Percentiles rank a stretch among this genome's conserved stretches.
Conservation (phyloP, 1,284 basidiomycete genomes). For the Ganoderma sp. region DNA sequence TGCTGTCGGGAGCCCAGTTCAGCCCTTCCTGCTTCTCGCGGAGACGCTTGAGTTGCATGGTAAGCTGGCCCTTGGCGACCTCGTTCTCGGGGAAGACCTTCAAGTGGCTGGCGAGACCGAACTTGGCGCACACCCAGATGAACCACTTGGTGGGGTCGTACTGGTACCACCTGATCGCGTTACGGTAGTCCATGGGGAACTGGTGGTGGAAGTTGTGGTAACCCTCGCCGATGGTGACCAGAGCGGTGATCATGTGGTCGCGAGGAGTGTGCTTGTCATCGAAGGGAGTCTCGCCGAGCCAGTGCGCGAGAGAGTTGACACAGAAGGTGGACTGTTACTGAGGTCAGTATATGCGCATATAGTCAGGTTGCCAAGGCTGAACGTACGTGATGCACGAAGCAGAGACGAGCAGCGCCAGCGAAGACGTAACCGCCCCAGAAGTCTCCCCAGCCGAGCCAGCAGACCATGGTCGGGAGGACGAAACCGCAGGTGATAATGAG, state of each 20-base stretch:
- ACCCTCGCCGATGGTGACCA: slow-evolving; percentile 90
- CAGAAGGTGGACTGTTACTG: slow-evolving; percentile 83
- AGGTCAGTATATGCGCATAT: slow-evolving; percentile 13
- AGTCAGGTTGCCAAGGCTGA: background rate
- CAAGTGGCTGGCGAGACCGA: slow-evolving; percentile 86
- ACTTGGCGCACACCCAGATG: slow-evolving; percentile 67
- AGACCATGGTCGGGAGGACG: slow-evolving; percentile 76
- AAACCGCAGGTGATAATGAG: slow-evolving; percentile 79
- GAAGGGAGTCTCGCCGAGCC: slow-evolving; percentile 90
- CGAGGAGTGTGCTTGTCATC: slow-evolving; percentile 96
- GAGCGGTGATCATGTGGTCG: slow-evolving; percentile 87
- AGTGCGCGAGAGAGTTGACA: slow-evolving; percentile 94
- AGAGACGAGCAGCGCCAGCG: slow-evolving; percentile 82
- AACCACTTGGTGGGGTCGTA: slow-evolving; percentile 94
- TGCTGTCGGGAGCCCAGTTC: slow-evolving; percentile 79
- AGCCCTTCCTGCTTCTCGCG: slow-evolving; percentile 74
- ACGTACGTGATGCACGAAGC: slow-evolving; percentile 89
- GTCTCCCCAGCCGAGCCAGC: slow-evolving; percentile 86
- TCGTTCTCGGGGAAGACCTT: slow-evolving; percentile 96
- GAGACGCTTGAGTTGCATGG: slow-evolving; percentile 90
- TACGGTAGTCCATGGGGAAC: slow-evolving; percentile 94
- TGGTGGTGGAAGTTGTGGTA: slow-evolving; percentile 98
- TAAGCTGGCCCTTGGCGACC: slow-evolving; percentile 88
- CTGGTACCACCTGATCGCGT: slow-evolving; percentile 92
- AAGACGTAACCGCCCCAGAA: slow-evolving; percentile 85